phyloP scores from a whole-genome alignment of 345 rosid genomes.

The Pseudoturritis turrita region DNA sequence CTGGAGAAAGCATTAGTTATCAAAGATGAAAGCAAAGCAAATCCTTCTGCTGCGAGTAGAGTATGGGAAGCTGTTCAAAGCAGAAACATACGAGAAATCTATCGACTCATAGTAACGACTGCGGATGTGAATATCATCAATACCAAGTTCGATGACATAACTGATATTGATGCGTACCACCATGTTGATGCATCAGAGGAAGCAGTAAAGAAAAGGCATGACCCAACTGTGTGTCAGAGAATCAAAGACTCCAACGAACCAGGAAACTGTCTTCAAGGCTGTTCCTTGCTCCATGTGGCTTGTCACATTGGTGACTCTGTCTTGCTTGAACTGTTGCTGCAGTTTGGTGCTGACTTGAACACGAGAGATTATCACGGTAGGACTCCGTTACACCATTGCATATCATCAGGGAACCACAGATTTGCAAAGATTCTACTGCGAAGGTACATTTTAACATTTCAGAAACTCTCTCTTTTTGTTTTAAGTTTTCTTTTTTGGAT shows the following conservation, averaged over 20 bases:
- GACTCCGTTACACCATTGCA: conserved; percentile 83
- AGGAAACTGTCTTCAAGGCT: conserved; percentile 72
- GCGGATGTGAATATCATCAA: conserved; percentile 45
- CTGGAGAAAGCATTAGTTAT: conserved; percentile 60
- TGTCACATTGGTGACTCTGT: conserved; percentile 53
- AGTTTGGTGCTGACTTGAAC: conserved; percentile 74
- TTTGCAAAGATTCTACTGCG: conserved; percentile 77
- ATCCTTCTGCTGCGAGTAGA: conserved; percentile 27
- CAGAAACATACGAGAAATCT: conserved; percentile 62
- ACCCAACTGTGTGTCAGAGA: conserved; percentile 58
- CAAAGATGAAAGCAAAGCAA: conserved; percentile 36
- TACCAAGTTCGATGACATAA: conserved; percentile 54
- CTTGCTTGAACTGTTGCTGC: conserved; percentile 81
- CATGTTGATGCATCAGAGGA: conserved; percentile 31
- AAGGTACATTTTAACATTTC: conserved; percentile 42
- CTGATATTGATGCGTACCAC: conserved; percentile 38
- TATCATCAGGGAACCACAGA: conserved; percentile 49
- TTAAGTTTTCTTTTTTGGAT: neutral
- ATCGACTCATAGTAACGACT: conserved; percentile 54
- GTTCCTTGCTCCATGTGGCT: conserved; percentile 81
- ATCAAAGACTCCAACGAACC: conserved; percentile 54
- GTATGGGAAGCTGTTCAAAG: conserved; percentile 80
- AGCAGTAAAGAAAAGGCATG: conserved; percentile 35
- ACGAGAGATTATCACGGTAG: conserved; percentile 67
- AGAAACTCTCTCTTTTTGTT: neutral